Evolutionary conservation across 345 rosid genomes (phyloP), one percentile per base, ranked within the genome.

Genomic region (Hevea brasiliensis): DNA sequence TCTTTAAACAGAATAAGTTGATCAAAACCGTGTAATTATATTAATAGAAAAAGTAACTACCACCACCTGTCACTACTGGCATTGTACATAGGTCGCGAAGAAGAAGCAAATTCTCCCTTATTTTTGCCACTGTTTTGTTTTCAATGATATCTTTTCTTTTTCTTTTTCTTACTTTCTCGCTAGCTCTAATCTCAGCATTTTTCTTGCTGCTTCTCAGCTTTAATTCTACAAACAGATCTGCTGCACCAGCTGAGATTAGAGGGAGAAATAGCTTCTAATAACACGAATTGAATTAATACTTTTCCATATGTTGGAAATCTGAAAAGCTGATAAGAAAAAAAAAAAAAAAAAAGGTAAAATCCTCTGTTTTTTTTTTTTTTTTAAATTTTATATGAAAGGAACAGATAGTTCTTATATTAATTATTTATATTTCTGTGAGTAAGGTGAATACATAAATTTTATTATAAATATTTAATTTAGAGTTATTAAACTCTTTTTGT

Each of bases 11-110:
- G 32, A 68, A 45, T 29, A 72, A 55, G 65, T 54, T 76, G 59
- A 70, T 61, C 57, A 50, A 27, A 44, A 32, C 29, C 17, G 51
- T 32, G 17, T 17, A 24, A 50, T 70, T 65, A 41, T n/a, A 67
- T 66, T 59, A 74, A 63, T 62, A 70, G 70, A 74, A 67, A 32
- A 84, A 72, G 61, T 76, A 63, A 65, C 69, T 77, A 62, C 67
- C 77, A 68, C 78, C 62, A 37, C 59, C 77, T 79, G 80, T 72
- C 54, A 50, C 10, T 57, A 51, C 75, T 59, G 75, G 71, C 79
- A 73, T 64, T 76, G 59, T 67, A 72, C 68, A 57, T 64, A 61
- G 69, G 18, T 11, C 24, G 41, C n/a, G 18, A 65, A 50, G 27
- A 20, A 44, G 60, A 42, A 59, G 61, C 65, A 72, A 58, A 32